These are phyloP conservation scores for Periglandula ipomoeae DNA, from an alignment of 2,329 filamentous ascomycete species.

Conservation along the genomic window DNA sequence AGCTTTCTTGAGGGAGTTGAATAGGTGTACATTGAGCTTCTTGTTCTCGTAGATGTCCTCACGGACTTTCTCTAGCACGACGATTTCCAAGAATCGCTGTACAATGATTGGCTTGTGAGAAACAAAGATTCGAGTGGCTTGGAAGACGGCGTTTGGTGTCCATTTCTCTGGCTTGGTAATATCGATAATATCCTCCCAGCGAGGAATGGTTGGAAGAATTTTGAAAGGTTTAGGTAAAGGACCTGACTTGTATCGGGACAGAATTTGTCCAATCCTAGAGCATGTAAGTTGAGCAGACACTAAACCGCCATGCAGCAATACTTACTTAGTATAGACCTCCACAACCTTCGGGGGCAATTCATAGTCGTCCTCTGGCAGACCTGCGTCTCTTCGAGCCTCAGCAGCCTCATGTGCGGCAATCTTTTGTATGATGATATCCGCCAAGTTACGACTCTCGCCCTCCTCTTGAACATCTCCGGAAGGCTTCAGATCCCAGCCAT, in stretches of 20 bases:
- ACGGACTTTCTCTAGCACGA: constrained; percentile 82
- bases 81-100: constrained; percentile 76
- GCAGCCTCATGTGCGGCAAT: constrained; percentile 84
- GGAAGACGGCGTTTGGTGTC: constrained; percentile 73
- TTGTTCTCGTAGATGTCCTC: constrained; percentile 91
- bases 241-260: constrained; percentile 92
- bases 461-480: constrained; percentile 36
- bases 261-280: constrained; percentile 67
- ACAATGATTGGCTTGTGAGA: constrained; percentile 72
- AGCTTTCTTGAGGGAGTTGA: constrained; percentile 83
- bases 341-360: constrained; percentile 86
- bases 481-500: constrained; percentile 45
- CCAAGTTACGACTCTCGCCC: constrained; percentile 63
- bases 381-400: constrained; percentile 36
- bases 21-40: constrained; percentile 91
- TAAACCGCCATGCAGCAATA: neutral
- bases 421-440: constrained; percentile 87
- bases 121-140: constrained; percentile 86
- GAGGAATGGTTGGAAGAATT: constrained; percentile 79
- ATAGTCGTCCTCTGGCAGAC: constrained; percentile 65
- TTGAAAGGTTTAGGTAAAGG: constrained; percentile 97
- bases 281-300: constrained; percentile 9
- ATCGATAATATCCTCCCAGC: constrained; percentile 82
- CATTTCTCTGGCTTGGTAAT: constrained; percentile 70
- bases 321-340: constrained; percentile 84